phyloP scores from a whole-genome alignment of 768 basidiomycete genomes.

The Trametes coccinea region DNA sequence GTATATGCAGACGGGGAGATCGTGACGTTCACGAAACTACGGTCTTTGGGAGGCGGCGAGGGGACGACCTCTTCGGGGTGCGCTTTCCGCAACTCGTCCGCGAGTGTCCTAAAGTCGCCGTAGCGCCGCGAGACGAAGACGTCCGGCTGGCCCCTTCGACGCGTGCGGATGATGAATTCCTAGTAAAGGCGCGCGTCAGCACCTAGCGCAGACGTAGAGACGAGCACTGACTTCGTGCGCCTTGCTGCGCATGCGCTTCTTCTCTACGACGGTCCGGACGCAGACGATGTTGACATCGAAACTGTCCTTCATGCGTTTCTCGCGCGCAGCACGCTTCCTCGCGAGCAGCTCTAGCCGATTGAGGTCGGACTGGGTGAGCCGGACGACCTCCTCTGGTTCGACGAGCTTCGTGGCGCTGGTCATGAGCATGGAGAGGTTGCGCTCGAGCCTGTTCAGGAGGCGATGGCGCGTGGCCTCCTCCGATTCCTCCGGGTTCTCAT shows the following conservation, averaged over 20 bases:
- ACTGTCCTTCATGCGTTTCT: constrained; percentile 46
- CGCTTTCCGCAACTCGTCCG: constrained; percentile 85
- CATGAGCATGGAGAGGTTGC: constrained; percentile 81
- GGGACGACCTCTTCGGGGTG: constrained; percentile 83
- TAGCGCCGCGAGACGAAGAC: constrained; percentile 90
- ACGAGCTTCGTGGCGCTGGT: constrained; percentile 78
- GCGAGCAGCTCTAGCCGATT: constrained; percentile 75
- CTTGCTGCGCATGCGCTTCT: constrained; percentile 81
- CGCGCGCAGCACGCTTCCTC: constrained; percentile 56
- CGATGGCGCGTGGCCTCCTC: constrained; percentile 65
- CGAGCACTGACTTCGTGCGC: constrained; percentile 76
- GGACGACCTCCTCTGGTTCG: constrained; percentile 87
- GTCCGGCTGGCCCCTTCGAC: constrained; percentile 68
- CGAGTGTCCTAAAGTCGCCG: constrained; percentile 91
- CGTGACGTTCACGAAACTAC: constrained; percentile 59
- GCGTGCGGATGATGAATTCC: constrained; percentile 95
- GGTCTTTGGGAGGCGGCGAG: constrained; percentile 87
- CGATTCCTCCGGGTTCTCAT: constrained; percentile 51
- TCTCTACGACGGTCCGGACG: constrained; percentile 80
- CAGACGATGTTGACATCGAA: constrained; percentile 94
- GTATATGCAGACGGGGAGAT: constrained; percentile 31
- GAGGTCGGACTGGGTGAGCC: constrained; percentile 83
- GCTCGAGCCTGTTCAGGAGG: constrained; percentile 76
- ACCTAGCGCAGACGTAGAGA: background rate
- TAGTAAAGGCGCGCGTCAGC: constrained; percentile 32